Evolutionary conservation across 176 grass and related monocot species (phyloP).

Genomic region (Aegilops tauschii): DNA sequence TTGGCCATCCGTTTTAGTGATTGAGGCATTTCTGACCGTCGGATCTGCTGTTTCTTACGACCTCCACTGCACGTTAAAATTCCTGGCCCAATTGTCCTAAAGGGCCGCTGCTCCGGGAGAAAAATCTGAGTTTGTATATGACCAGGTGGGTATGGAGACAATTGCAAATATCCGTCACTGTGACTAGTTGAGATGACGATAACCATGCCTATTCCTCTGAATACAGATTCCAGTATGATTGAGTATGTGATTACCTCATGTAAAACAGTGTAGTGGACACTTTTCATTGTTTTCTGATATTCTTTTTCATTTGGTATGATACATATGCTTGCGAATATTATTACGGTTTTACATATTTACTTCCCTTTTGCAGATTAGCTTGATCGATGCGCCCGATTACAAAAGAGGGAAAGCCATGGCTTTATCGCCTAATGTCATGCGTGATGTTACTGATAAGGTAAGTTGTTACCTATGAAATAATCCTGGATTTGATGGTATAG

Average conservation of each 20-base stretch:
- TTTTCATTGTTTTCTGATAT: constrained; percentile 8
- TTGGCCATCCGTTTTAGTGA: no score
- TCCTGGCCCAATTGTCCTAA: no score
- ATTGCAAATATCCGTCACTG: background rate
- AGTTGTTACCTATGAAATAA: background rate
- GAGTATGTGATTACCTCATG: background rate
- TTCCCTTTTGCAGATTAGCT: constrained; percentile 73
- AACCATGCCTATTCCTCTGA: background rate
- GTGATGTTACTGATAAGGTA: constrained; percentile 85
- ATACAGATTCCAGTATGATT: background rate
- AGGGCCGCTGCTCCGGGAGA: no score
- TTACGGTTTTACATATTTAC: background rate
- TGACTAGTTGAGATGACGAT: background rate
- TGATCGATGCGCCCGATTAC: constrained; percentile 81
- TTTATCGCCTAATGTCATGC: constrained; percentile 86
- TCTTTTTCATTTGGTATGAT: constrained; percentile 6
- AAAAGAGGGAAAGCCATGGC: constrained; percentile 69
- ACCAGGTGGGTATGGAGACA: background rate
- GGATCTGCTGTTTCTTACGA: no score
- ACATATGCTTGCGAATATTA: background rate
- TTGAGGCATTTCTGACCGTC: no score
- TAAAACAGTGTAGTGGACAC: background rate
- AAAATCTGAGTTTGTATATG: background rate
- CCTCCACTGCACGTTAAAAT: no score
- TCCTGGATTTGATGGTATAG: background rate